Percentiles rank a stretch among this genome's conserved stretches.
Conservation (phyloP, 805 yeast species). For the Metschnikowia henanensis region DNA sequence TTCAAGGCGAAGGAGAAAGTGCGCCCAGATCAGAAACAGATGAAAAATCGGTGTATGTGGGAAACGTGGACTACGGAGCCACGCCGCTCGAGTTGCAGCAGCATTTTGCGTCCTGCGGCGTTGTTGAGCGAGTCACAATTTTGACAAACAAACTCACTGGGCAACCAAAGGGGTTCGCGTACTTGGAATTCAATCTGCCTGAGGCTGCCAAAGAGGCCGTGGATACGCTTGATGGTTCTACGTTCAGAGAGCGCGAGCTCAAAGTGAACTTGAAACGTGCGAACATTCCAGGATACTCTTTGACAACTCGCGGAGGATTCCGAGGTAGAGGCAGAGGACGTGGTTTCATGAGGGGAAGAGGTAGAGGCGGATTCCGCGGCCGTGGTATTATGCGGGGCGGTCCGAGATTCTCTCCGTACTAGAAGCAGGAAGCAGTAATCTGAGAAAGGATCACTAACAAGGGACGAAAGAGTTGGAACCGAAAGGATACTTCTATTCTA, state of each 20-base stretch:
- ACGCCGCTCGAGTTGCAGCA: slow-evolving; percentile 79
- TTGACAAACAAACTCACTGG: slow-evolving; percentile 72
- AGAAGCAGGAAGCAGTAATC: not conserved
- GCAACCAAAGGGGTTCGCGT: slow-evolving; percentile 85
- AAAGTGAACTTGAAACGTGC: slow-evolving; percentile 80
- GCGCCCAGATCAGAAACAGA: slow-evolving; percentile 51
- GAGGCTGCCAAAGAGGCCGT: slow-evolving; percentile 66
- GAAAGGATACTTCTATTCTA: no score
- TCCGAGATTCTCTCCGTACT: slow-evolving; percentile 14
- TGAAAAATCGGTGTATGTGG: slow-evolving; percentile 74
- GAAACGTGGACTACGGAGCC: slow-evolving; percentile 79
- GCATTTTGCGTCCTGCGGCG: slow-evolving; percentile 68
- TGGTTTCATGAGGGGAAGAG: slow-evolving; percentile 11
- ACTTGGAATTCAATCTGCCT: slow-evolving; percentile 75
- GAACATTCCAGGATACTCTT: slow-evolving; percentile 68
- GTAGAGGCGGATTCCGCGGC: slow-evolving; percentile 14
- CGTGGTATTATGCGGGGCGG: slow-evolving; percentile 14
- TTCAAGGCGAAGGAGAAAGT: slow-evolving; percentile 33
- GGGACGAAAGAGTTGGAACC: not conserved
- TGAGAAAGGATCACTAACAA: not conserved
- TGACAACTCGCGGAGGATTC: slow-evolving; percentile 25
- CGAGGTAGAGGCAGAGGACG: slow-evolving; percentile 5
- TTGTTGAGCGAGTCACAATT: slow-evolving; percentile 78
- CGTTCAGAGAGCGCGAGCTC: slow-evolving; percentile 66
- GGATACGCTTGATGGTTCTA: slow-evolving; percentile 56